Evolutionary conservation across 805 yeast genomes (phyloP).

Genomic region (Isabelozyma pseudorhagii): DNA sequence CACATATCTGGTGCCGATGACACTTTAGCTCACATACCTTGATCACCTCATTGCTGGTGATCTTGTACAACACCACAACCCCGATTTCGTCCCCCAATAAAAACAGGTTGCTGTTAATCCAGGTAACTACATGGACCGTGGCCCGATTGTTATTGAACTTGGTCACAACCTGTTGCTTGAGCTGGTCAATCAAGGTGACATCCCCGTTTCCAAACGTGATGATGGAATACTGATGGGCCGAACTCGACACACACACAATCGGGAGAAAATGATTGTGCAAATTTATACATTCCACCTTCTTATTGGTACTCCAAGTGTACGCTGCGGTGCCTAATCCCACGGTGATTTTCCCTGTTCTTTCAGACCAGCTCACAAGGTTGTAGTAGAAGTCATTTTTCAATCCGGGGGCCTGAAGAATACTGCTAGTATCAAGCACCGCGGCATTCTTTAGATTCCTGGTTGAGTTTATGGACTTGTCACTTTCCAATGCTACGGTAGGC

Average conservation of each 20-base stretch:
- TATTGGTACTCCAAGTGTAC: slow-evolving; percentile 59
- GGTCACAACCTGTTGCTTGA: slow-evolving; percentile 10
- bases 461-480: not conserved
- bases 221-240: slow-evolving; percentile 56
- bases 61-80: slow-evolving; percentile 2
- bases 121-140: slow-evolving; percentile 55
- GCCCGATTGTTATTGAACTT: slow-evolving; percentile 17
- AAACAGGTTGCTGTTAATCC: slow-evolving; percentile 50
- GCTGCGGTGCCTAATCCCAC: slow-evolving; percentile 64
- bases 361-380: slow-evolving; percentile 73
- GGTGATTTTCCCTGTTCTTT: slow-evolving; percentile 45
- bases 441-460: not conserved
- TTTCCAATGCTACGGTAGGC: no score
- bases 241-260: not conserved
- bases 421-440: not conserved
- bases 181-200: slow-evolving; percentile 44
- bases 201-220: slow-evolving; percentile 61
- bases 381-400: slow-evolving; percentile 76
- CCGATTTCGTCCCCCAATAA: slow-evolving; percentile 51
- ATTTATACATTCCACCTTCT: slow-evolving; percentile 34
- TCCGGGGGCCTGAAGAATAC: slow-evolving; percentile 54
- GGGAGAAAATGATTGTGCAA: slow-evolving; percentile 49
- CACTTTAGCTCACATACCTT: slow-evolving; percentile 14
- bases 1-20: slow-evolving; percentile 37
- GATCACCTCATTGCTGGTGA: slow-evolving; percentile 5